Evolutionary conservation across 345 rosid genomes (phyloP).

Genomic region (Syzygium aromaticum): DNA sequence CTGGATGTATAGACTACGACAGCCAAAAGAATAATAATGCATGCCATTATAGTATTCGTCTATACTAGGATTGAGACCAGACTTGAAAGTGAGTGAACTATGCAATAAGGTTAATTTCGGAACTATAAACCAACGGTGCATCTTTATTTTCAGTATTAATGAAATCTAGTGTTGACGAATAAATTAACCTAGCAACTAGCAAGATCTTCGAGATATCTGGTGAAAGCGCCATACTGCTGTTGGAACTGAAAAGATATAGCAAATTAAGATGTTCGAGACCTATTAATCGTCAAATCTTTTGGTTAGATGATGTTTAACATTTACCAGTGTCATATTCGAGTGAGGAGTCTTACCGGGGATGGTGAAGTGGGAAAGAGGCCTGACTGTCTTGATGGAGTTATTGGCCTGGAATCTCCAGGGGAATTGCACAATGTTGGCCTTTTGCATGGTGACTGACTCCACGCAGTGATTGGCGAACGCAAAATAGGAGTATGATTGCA

Average conservation of each 20-base stretch:
- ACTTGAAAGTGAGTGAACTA: not conserved
- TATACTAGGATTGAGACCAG: not conserved
- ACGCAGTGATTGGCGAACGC: conserved; percentile 46
- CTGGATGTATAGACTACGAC: not conserved
- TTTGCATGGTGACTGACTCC: conserved; percentile 34
- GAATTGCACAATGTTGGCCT: conserved; percentile 41
- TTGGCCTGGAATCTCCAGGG: conserved; percentile 23
- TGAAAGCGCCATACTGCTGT: not conserved
- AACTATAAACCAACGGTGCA: not conserved
- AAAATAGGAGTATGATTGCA: conserved; percentile 27
- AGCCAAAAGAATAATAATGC: not conserved
- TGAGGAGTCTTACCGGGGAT: not conserved
- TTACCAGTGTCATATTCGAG: not conserved
- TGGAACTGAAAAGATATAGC: not conserved
- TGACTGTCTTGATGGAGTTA: conserved; percentile 13
- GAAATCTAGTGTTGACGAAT: not conserved
- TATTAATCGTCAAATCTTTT: not conserved
- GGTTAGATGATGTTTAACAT: not conserved
- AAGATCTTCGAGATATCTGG: not conserved
- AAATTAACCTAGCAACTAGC: not conserved
- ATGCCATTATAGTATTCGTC: not conserved
- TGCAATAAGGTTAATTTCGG: not conserved
- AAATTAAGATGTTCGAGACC: not conserved
- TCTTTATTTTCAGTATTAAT: not conserved
- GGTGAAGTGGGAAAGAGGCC: not conserved